Evolutionary conservation across 208 protist species (phyloP).

Genomic region (Eutreptiella sp.): DNA sequence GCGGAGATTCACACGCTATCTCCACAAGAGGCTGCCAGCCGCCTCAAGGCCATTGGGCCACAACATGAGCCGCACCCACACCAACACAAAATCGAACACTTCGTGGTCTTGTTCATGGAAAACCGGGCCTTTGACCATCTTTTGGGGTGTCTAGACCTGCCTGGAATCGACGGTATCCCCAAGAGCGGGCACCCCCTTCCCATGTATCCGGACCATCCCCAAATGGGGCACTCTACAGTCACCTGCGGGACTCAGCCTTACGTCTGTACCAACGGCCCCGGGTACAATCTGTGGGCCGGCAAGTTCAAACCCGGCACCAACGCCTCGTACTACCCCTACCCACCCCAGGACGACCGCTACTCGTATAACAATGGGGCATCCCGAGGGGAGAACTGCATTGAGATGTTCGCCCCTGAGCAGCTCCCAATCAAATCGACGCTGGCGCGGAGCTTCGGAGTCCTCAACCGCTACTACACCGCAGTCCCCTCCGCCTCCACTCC

Average conservation of each 20-base stretch:
- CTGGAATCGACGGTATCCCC: constrained; percentile 11
- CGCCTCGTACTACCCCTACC: not conserved
- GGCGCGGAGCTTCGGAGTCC: constrained; percentile 13
- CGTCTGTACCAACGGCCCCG: constrained; percentile 6
- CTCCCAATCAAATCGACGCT: constrained; percentile 16
- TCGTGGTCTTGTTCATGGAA: constrained; percentile 28
- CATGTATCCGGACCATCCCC: not conserved
- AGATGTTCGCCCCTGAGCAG: constrained; percentile 24
- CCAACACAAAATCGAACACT: constrained; percentile 27
- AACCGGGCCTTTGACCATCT: constrained; percentile 37
- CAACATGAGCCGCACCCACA: too few species aligned
- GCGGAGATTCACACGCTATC: too few species aligned
- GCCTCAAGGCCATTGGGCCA: too few species aligned
- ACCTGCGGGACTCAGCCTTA: not conserved
- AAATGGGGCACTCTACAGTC: not conserved
- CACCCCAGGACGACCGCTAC: constrained; percentile 13
- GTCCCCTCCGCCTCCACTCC: constrained; percentile 27
- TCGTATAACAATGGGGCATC: not conserved
- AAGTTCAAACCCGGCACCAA: constrained; percentile 26
- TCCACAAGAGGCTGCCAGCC: too few species aligned
- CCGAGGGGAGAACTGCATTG: not conserved
- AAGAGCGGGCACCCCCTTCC: constrained; percentile 14
- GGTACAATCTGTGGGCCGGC: constrained; percentile 1
- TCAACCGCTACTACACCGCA: constrained; percentile 29
- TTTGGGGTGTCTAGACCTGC: constrained; percentile 7